Evolutionary conservation across 495 filamentous ascomycete species (phyloP).

Genomic region (Durotheca rogersii): DNA sequence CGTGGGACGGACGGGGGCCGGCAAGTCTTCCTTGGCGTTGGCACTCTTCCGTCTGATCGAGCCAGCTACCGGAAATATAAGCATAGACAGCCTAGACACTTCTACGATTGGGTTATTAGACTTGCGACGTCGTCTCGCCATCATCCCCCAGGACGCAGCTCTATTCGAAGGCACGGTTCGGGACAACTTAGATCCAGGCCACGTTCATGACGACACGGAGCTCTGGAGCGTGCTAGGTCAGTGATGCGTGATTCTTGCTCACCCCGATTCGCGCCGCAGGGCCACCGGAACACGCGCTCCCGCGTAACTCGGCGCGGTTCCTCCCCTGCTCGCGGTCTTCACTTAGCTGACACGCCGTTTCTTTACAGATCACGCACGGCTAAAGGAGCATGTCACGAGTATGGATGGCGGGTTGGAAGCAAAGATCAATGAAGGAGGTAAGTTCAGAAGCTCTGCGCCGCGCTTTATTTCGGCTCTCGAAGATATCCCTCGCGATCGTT

Average conservation of each 20-base stretch:
- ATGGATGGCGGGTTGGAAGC: constrained; percentile 93
- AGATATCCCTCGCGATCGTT: constrained; percentile 6
- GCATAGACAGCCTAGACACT: constrained; percentile 85
- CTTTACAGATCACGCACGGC: constrained; percentile 80
- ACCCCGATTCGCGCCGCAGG: constrained; percentile 19
- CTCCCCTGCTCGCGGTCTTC: too few species aligned
- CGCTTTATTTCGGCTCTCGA: constrained; percentile 46
- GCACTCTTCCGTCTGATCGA: constrained; percentile 97
- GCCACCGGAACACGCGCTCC: constrained; percentile 10
- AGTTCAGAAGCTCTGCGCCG: constrained; percentile 44
- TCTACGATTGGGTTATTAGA: constrained; percentile 88
- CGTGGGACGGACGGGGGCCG: constrained; percentile 92
- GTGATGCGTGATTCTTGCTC: constrained; percentile 43
- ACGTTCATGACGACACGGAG: constrained; percentile 95
- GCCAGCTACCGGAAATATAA: constrained; percentile 73
- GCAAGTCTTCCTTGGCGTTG: constrained; percentile 93
- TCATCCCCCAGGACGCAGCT: constrained; percentile 97
- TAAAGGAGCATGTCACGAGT: constrained; percentile 84
- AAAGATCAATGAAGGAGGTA: constrained; percentile 89
- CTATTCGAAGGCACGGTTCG: constrained; percentile 95
- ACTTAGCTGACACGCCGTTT: constrained; percentile 32
- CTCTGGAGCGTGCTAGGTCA: constrained; percentile 94
- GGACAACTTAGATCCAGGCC: constrained; percentile 93
- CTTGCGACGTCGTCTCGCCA: constrained; percentile 85
- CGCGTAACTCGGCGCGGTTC: constrained; percentile 15